phyloP scores from a whole-genome alignment of 768 basidiomycete genomes.

The Termitomyces sp. region DNA sequence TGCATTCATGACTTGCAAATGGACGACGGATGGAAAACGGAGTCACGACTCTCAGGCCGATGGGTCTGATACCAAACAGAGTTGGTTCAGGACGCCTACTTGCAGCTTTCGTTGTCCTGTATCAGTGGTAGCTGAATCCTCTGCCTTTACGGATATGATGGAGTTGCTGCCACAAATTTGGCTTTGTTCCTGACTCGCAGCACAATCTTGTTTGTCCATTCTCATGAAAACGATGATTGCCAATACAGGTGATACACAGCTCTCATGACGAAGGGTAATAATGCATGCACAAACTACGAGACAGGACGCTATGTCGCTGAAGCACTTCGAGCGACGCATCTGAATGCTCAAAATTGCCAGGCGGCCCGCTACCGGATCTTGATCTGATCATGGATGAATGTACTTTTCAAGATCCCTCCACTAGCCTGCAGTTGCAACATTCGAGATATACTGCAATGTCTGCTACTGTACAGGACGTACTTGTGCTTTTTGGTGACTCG shows the following conservation, averaged over 20 bases:
- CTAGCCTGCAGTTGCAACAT: conserved; percentile 3
- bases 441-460: conserved; percentile 35
- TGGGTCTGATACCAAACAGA: not conserved
- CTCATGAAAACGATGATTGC: not conserved
- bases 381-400: not conserved
- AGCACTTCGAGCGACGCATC: not conserved
- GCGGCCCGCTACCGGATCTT: not conserved
- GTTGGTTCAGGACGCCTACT: not conserved
- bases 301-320: not conserved
- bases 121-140: not conserved
- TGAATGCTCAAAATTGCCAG: not conserved
- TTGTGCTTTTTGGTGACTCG: conserved; percentile 80
- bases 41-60: not conserved
- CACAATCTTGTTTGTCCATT: not conserved
- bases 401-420: not conserved
- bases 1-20: conserved; percentile 12
- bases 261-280: not conserved
- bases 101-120: not conserved
- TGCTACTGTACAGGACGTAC: conserved; percentile 51
- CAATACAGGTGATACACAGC: not conserved
- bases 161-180: not conserved
- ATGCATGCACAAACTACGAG: not conserved
- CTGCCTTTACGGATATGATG: not conserved
- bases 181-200: not conserved
- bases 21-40: not conserved